These are phyloP conservation scores for Fraxinus americana DNA, from an alignment of 257 asterid genomes.

Conservation along the genomic window DNA sequence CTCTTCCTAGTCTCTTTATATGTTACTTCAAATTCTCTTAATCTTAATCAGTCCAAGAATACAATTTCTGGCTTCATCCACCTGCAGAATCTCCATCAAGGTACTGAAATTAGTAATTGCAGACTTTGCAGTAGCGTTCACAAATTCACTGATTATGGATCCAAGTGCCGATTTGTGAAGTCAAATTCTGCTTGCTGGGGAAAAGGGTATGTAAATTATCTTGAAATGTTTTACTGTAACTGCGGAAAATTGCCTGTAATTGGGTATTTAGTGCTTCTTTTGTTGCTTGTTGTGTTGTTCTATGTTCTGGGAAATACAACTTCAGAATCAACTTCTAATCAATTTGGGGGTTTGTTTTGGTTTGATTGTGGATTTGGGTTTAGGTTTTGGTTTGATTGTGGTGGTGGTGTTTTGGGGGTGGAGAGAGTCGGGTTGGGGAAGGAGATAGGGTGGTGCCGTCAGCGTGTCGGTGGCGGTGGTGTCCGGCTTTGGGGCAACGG, in stretches of 20 bases:
- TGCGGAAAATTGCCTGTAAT: constrained; percentile 31
- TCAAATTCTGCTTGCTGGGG: constrained; percentile 38
- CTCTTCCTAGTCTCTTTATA: constrained; percentile 43
- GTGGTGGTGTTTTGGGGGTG: no score
- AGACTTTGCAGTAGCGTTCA: constrained; percentile 44
- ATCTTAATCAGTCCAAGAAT: constrained; percentile 8
- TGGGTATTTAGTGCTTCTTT: constrained; percentile 45
- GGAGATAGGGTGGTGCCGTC: no score
- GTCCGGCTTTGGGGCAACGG: no score
- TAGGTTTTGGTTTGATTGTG: no score
- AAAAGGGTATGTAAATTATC: constrained; percentile 64
- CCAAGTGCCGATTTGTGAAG: constrained; percentile 52
- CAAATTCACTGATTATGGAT: constrained; percentile 26
- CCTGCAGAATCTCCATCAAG: not conserved
- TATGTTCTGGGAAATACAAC: constrained; percentile 72
- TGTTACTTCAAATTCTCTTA: constrained; percentile 23
- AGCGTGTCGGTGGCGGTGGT: no score
- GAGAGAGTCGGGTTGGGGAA: no score
- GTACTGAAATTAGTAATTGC: not conserved
- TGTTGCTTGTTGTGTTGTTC: constrained; percentile 62
- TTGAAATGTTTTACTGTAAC: constrained; percentile 60
- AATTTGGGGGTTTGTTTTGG: no score
- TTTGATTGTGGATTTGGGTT: no score
- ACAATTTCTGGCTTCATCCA: not conserved
- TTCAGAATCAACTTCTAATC: no score